These are phyloP conservation scores for Austroboletus eburneus DNA, from an alignment of 768 basidiomycete genomes.

Conservation along the genomic window DNA sequence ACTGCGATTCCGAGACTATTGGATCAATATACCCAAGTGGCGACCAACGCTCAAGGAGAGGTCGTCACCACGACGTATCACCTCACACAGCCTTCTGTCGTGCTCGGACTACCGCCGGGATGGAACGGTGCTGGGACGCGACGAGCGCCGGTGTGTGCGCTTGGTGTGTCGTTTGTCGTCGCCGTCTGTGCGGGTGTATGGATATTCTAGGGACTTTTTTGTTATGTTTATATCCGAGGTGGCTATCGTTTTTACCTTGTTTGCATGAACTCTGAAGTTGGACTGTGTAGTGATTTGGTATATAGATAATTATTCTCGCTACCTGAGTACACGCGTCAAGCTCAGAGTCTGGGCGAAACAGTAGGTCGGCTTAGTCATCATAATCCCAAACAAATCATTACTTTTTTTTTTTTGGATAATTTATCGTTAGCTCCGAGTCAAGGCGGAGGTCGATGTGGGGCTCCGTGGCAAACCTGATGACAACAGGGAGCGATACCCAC, in stretches of 20 bases:
- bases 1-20: slow-evolving; percentile 57
- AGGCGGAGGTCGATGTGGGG: no score
- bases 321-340: no score
- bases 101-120: slow-evolving; percentile 64
- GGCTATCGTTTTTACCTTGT: background rate
- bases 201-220: slow-evolving; percentile 12
- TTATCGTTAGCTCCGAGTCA: no score
- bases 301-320: background rate
- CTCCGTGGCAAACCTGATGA: no score
- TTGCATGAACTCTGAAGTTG: background rate
- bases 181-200: slow-evolving; percentile 9
- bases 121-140: slow-evolving; percentile 32
- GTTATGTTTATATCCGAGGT: background rate
- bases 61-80: slow-evolving; percentile 53
- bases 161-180: slow-evolving; percentile 12
- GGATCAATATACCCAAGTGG: slow-evolving; percentile 49
- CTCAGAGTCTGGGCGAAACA: no score
- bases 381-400: no score
- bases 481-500: no score
- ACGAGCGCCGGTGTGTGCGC: slow-evolving; percentile 6
- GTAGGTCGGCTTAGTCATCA: no score
- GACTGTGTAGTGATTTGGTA: background rate
- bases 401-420: no score
- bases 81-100: slow-evolving; percentile 40
- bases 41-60: slow-evolving; percentile 53